Evolutionary conservation across 2,329 filamentous ascomycete genomes (phyloP), one percentile per base, ranked within the genome.

Genomic region (Stagonosporopsis rhizophila): DNA sequence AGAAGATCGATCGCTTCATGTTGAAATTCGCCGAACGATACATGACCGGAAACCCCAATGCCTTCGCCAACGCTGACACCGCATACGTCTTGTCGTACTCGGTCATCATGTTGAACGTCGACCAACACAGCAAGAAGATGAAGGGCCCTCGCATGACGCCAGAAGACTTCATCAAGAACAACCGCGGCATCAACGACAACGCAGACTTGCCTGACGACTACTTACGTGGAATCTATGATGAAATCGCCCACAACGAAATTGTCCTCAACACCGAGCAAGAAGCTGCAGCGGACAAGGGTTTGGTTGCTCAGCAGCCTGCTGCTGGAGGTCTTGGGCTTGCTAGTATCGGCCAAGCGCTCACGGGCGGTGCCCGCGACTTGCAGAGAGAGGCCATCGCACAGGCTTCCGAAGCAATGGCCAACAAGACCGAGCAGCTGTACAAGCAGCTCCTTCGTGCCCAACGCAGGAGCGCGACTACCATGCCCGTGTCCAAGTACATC

Each of bases 1-100:
- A 99, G 74, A 99, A 99, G 80, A 99, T 99, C 65, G 95, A 99
- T 86, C 91, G 95, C 44, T 96, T 98, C 78, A 98, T 99, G 95
- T 81, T 99, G 64, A 99, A 99, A 75, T 99, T 98, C 78, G 95
- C 95, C 9, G 94, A 98, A 76, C 88, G 94, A 58, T 99, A 99
- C 74, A 90, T 96, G 47, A 89, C 89, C 58, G 93, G 93, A 27
- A 99, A 99, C 66, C 95, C 95, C 0, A 96, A 96, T 71, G 94
- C 95, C 1, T 99, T 96, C 76, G 95, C 95, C 32, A 99, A 98
- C 70, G 96, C 95, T 2, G 96, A 99, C 74, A 99, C 96, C 0
- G 94, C 95, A 14, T 99, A 99, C 66, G 92, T 99, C 8, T 82
- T 99, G 34, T 89, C 92, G 0, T 99, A 99, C 77, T 98, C 94